A percentile compares a stretch with the other conserved stretches of the same genome.
These are phyloP conservation scores for Cucumis cinereus DNA, from an alignment of 306 rosid species.

Conservation along the genomic window DNA sequence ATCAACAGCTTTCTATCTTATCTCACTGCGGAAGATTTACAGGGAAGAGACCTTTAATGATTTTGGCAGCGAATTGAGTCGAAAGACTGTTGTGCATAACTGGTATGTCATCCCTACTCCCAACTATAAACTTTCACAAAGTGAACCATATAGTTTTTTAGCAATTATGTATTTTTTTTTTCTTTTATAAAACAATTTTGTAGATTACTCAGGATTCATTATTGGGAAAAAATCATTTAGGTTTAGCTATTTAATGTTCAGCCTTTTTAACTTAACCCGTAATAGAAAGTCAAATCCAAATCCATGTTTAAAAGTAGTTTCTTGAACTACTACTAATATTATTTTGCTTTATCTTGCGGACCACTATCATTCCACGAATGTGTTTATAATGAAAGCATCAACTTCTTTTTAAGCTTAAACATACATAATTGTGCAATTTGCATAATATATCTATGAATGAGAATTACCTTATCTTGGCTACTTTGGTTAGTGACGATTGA, in stretches of 20 bases:
- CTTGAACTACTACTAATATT: background rate
- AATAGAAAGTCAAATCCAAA: background rate
- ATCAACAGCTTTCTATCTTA: background rate
- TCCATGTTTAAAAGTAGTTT: background rate
- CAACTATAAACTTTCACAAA: background rate
- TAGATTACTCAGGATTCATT: background rate
- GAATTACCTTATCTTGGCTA: background rate
- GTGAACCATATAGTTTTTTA: background rate
- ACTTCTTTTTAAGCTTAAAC: background rate
- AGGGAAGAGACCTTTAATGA: constrained; percentile 39
- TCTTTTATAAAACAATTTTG: background rate
- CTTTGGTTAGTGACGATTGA: background rate
- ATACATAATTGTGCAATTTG: background rate
- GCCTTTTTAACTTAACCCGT: background rate
- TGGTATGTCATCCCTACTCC: constrained; percentile 17
- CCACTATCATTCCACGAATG: background rate
- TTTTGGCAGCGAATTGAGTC: constrained; percentile 27
- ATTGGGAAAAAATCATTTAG: background rate
- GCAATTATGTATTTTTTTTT: background rate
- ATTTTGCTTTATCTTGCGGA: background rate
- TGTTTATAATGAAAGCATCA: background rate
- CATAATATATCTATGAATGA: background rate
- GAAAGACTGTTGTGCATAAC: constrained; percentile 35
- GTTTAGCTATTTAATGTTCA: background rate
- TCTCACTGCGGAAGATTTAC: background rate